phyloP scores from a whole-genome alignment of 768 basidiomycete species.

The Hygrocybe punicea region DNA sequence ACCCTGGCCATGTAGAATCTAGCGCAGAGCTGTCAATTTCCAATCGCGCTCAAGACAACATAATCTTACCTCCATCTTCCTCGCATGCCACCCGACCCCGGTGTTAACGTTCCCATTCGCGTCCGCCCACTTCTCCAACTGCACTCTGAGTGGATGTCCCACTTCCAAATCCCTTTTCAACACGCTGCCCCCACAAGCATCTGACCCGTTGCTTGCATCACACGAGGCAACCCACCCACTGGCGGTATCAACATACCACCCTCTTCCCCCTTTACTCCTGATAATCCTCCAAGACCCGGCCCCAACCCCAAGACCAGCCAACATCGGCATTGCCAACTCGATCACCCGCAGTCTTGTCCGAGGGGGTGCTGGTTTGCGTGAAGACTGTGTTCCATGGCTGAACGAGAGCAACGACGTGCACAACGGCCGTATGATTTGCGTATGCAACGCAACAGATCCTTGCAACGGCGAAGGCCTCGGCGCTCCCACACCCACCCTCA shows the following conservation, averaged over 20 bases:
- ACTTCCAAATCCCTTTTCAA: slow-evolving; percentile 56
- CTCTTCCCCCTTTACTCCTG: slow-evolving; percentile 87
- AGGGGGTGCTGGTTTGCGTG: slow-evolving; percentile 34
- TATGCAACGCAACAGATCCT: slow-evolving; percentile 73
- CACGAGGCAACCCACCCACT: slow-evolving; percentile 69
- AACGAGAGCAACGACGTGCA: slow-evolving; percentile 71
- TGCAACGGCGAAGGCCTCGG: slow-evolving; percentile 38
- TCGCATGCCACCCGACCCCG: slow-evolving; percentile 90
- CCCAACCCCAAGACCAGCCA: slow-evolving; percentile 71
- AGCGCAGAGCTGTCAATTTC: background rate
- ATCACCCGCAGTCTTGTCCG: slow-evolving; percentile 81
- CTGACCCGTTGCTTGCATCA: slow-evolving; percentile 20
- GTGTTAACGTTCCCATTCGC: slow-evolving; percentile 88
- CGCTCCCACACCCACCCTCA: slow-evolving; percentile 36
- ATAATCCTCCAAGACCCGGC: slow-evolving; percentile 85
- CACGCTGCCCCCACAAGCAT: slow-evolving; percentile 34
- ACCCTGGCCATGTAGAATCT: slow-evolving; percentile 86
- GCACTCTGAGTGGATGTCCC: slow-evolving; percentile 65
- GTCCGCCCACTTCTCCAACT: slow-evolving; percentile 68
- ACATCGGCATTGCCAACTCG: slow-evolving; percentile 71
- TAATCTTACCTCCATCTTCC: slow-evolving; percentile 93
- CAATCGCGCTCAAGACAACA: slow-evolving; percentile 6
- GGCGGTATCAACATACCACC: slow-evolving; percentile 92
- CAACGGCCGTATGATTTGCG: slow-evolving; percentile 72
- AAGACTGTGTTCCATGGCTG: slow-evolving; percentile 27